A percentile compares a stretch with the other conserved stretches of the same genome.
phyloP scores from a whole-genome alignment of 345 rosid genomes.

The Angophora floribunda region DNA sequence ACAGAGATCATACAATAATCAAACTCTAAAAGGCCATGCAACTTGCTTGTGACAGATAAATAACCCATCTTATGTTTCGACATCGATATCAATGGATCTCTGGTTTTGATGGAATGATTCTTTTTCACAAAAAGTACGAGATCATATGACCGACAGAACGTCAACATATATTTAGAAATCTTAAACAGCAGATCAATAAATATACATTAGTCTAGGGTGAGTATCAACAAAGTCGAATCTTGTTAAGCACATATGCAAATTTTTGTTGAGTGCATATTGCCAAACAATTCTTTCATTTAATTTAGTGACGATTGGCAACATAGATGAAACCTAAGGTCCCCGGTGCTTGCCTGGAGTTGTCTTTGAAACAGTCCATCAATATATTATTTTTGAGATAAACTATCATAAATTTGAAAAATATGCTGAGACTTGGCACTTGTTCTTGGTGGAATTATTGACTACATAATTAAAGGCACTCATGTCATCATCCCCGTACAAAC shows the following conservation, averaged over 20 bases:
- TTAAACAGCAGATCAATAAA: background rate
- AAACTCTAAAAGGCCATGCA: background rate
- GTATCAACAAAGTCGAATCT: background rate
- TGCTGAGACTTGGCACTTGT: background rate
- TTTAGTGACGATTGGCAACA: too few species aligned
- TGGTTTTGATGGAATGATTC: background rate
- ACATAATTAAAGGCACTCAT: background rate
- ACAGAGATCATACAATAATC: background rate
- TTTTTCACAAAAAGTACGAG: background rate
- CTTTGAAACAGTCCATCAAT: background rate
- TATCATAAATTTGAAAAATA: background rate
- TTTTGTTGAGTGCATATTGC: too few species aligned
- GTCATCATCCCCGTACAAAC: background rate
- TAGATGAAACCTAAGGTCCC: background rate
- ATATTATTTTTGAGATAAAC: background rate
- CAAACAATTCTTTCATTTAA: background rate
- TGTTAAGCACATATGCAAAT: background rate
- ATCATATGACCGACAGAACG: background rate
- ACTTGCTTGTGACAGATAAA: background rate
- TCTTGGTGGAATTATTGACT: background rate
- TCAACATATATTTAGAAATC: background rate
- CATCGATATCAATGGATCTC: background rate
- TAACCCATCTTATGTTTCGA: background rate
- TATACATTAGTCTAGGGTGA: background rate
- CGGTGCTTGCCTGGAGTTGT: background rate